These are phyloP conservation scores for Alternaria hordeiaustralica DNA, from an alignment of 2,329 filamentous ascomycete species.

Conservation along the genomic window DNA sequence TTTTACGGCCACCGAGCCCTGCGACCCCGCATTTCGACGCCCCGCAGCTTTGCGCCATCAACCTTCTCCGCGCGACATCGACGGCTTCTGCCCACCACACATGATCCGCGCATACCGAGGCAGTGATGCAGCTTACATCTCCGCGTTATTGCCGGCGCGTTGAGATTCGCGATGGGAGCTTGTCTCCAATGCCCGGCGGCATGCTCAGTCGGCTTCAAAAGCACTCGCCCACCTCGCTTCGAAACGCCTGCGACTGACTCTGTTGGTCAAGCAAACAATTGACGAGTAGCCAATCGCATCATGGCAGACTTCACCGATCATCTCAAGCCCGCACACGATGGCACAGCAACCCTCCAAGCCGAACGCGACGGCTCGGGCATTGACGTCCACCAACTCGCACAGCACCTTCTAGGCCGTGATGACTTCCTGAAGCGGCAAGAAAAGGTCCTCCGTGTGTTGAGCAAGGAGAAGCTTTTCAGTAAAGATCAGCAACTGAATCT, in stretches of 20 bases:
- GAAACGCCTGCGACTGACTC: slow-evolving; percentile 9
- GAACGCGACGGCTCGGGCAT: slow-evolving; percentile 56
- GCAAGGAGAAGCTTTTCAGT: slow-evolving; percentile 56
- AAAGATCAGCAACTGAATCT: slow-evolving; percentile 60
- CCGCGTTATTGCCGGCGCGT: slow-evolving; percentile 15
- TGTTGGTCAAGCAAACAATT: neutral
- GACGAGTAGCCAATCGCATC: slow-evolving; percentile 8
- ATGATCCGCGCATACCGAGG: slow-evolving; percentile 20
- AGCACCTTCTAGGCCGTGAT: slow-evolving; percentile 56
- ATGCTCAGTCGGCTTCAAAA: neutral
- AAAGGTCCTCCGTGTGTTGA: slow-evolving; percentile 54
- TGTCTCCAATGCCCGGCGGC: neutral
- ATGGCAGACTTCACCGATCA: slow-evolving; percentile 60
- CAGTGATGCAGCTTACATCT: slow-evolving; percentile 5
- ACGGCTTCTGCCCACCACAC: neutral
- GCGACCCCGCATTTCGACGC: slow-evolving; percentile 15
- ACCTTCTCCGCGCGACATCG: neutral
- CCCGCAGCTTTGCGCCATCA: slow-evolving; percentile 20
- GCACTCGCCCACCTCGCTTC: slow-evolving; percentile 1
- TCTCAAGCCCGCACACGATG: slow-evolving; percentile 56
- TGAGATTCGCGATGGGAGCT: slow-evolving; percentile 6
- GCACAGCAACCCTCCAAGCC: slow-evolving; percentile 53
- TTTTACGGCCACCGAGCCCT: slow-evolving; percentile 9
- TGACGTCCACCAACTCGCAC: slow-evolving; percentile 52
- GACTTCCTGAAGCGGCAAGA: slow-evolving; percentile 58